Base-by-base conservation (phyloP, 257 asterid genomes). In the Solanum lignicaule region DNA sequence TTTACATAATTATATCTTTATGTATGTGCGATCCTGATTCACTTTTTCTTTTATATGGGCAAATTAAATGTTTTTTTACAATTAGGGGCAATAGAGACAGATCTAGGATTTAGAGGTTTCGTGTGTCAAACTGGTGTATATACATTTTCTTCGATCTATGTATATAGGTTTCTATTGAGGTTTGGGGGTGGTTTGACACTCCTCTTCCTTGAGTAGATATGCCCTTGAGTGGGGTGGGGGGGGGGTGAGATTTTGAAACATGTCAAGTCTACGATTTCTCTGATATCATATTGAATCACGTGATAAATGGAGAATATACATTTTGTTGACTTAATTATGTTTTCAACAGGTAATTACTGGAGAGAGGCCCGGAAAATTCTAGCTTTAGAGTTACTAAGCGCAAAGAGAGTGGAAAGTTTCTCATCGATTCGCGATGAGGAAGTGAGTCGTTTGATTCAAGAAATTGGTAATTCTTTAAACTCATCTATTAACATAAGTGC, bases 381-480 rank as follows among this genome's bases (percentile, higher is more conserved):
- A 35, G 89, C 90, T 2, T 4, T 87, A 18, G 91, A 93, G 84
- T 83, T 93, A 7, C 86, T 93, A 89, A 90, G 89, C 0, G 36
- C 87, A 2, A 92, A 86, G 29, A 87, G 93, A 29, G 93, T 92
- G 20, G 84, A 87, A 25, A 89, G 93, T 27, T 93, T 92, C 32
- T 87, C 46, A 16, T 32, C 66, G 2, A 60, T 89, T 32, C 88
- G 95, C 5, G 90, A 43, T 1, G 88, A 91, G 10, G 93, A 93
- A 79, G 90, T 90, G 14, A 75, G 25, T 2, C 31, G 23, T 3
- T 88, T 92, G 93, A 21, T 92, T 31, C 79, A 89, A 5, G 60
- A 89, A 33, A 18, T 84, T 21, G 1, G 36, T 4, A 16, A 29
- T 7, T 66, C 81, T 31, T 60, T 43, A 14, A n/a, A 12, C 35